Evolutionary conservation across 2,329 filamentous ascomycete species (phyloP), one percentile per base, ranked within the genome.

Genomic region (Penicillium corylophilum): DNA sequence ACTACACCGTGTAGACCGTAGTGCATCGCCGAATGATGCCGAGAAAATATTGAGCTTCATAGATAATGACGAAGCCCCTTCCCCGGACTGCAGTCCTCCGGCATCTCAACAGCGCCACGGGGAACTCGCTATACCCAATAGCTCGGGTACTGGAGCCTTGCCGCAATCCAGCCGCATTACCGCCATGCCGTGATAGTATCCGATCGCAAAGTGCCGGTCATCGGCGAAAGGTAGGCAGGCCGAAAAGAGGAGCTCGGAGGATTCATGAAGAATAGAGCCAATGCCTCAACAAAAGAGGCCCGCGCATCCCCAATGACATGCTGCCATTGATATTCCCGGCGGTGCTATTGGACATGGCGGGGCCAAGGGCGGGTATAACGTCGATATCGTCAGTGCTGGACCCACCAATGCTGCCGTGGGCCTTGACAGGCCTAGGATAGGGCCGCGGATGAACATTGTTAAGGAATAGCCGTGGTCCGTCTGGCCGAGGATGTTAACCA

Each of bases 381-480:
- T 24, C 29, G 7, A 33, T 23, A 46, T 53, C 35, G 36, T 44
- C 42, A 13, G 28, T 24, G 15, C 31, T 33, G 18, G n/a, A 38
- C 33, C 51, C 31, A 33, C 40, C 18, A 39, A 26, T 40, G 35
- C 43, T 40, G 35, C 43, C 44, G 36, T 42, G 33, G n/a, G 16
- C 4, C 23, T 51, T 33, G 29, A 48, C 28, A 48, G 36, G 35
- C 31, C 49, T 57, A 50, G 55, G 60, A 44, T 55, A 22, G 9
- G 31, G 36, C n/a, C n/a, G 29, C 55, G 54, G 55, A 15, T 24
- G 51, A 59, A 57, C 43, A 56, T 56, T 56, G 52, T 31, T 31
- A 47, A 56, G 59, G 54, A 40, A 61, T 57, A 62, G 55, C 57
- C 59, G 60, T 49, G 54, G 31, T 23, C 46, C 29, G 26, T 48